These are phyloP conservation scores for Candida sanyaensis DNA, from an alignment of 1,139 yeast species.

Conservation along the genomic window DNA sequence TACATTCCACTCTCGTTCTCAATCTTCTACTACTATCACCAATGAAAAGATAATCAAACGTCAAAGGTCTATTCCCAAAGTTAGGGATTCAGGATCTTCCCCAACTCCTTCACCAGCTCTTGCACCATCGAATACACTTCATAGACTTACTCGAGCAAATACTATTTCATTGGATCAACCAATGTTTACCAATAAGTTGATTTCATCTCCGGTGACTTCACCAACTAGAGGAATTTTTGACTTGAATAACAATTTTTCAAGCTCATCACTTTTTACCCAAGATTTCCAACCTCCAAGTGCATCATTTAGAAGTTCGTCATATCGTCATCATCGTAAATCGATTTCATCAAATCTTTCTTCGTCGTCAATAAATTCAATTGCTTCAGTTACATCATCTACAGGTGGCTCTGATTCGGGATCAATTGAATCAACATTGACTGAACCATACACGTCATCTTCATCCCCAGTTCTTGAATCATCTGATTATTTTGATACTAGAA, in stretches of 20 bases:
- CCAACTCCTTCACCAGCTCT: neutral
- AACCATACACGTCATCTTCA: slow-evolving; percentile 20
- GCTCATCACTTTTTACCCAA: slow-evolving; percentile 4
- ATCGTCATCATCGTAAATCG: slow-evolving; percentile 20
- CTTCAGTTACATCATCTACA: slow-evolving; percentile 22
- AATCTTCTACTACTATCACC: slow-evolving; percentile 34
- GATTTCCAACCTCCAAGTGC: slow-evolving; percentile 39
- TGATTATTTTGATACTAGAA: slow-evolving; percentile 20
- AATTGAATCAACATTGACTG: slow-evolving; percentile 27
- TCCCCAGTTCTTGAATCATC: slow-evolving; percentile 21
- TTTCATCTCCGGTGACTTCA: slow-evolving; percentile 8
- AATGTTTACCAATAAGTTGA: slow-evolving; percentile 12
- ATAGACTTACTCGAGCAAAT: slow-evolving; percentile 20
- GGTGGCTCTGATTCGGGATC: slow-evolving; percentile 22
- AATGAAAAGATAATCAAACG: slow-evolving; percentile 39
- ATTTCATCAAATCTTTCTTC: slow-evolving; percentile 26
- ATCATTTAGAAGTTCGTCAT: slow-evolving; percentile 21
- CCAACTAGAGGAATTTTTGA: slow-evolving; percentile 12
- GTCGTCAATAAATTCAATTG: slow-evolving; percentile 18
- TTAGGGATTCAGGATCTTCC: slow-evolving; percentile 2
- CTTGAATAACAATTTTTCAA: slow-evolving; percentile 2
- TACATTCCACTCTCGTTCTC: slow-evolving; percentile 27
- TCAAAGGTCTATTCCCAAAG: slow-evolving; percentile 28
- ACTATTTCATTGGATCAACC: slow-evolving; percentile 22
- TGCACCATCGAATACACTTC: slow-evolving; percentile 3